Evolutionary conservation across 1,284 basidiomycete genomes (phyloP), one percentile per base, ranked within the genome.

Genomic region (Rhodotorula sp.): DNA sequence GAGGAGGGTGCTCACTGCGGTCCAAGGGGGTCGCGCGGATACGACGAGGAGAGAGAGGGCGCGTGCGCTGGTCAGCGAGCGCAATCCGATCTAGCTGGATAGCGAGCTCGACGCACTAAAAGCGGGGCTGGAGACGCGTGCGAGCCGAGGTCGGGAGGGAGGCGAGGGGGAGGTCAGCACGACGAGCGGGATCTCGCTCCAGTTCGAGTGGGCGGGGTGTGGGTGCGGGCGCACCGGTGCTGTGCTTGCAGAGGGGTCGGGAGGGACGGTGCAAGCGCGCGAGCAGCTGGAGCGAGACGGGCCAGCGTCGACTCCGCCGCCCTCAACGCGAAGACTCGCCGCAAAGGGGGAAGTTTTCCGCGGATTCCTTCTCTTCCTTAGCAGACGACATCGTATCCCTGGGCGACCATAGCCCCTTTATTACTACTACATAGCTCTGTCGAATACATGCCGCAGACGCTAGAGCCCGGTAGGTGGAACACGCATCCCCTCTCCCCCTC

Each of bases 1-100:
- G 71, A 76, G 74, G 61, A 76, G 67, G 32, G 68, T 73, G 71
- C 65, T 70, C 70, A 73, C 70, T 72, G 60, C 46, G 29, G 6
- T 15, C 29, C 17, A 12, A 10, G 37, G 36, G 29, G 21, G 22
- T 12, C 25, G 46, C 27, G 22, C 21, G 44, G 32, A 27, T 12
- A 19, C 7, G 39, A 2, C 5, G 37, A 53, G 22, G 51, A 61
- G 37, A n/a, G 37, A 25, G 12, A 3, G 10, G 9, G 22, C 41
- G n/a, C 19, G 48, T 56, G 27, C 55, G 48, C 12, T 25, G 15
- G 27, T 53, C 46, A 25, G 27, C 29, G n/a, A 0, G 15, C 39
- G 10, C 19, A 6, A 15, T 25, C 37, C 21, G 15, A 8, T 5
- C 25, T 25, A 8, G 34, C 19, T 32, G 3, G 6, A 6, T 12